Conservation (phyloP, 164 flowering plant genomes). For the Akebia trifoliata region DNA sequence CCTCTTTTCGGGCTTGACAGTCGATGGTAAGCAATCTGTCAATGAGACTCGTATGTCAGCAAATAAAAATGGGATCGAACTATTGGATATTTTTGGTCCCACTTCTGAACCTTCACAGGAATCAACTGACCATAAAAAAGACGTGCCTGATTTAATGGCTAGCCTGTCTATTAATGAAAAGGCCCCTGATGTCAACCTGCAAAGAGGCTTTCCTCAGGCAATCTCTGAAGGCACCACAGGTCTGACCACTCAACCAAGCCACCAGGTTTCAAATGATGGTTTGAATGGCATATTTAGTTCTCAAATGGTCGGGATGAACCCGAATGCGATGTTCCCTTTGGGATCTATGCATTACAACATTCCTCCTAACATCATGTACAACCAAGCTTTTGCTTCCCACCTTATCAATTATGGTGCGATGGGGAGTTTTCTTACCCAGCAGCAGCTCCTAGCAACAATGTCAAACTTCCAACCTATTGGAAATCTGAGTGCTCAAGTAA, state of each 20-base stretch:
- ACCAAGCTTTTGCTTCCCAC: slow-evolving; percentile 56
- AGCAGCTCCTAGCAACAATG: slow-evolving; percentile 75
- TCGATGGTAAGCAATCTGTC: slow-evolving; percentile 36
- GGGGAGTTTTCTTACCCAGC: slow-evolving; percentile 72
- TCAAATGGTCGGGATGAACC: slow-evolving; percentile 36
- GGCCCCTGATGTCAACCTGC: slow-evolving; percentile 26
- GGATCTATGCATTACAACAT: slow-evolving; percentile 49
- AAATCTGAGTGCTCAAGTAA: slow-evolving; percentile 37
- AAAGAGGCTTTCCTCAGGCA: slow-evolving; percentile 24
- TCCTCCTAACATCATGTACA: slow-evolving; percentile 57
- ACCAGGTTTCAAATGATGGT: slow-evolving; percentile 29
- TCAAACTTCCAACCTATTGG: slow-evolving; percentile 69
- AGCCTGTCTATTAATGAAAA: slow-evolving; percentile 47
- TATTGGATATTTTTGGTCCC: slow-evolving; percentile 63
- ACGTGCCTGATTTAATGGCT: slow-evolving; percentile 52
- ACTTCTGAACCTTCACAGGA: slow-evolving; percentile 28
- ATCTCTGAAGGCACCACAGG: no score
- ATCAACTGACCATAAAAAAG: slow-evolving; percentile 23
- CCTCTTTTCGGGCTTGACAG: slow-evolving; percentile 69
- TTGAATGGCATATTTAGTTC: slow-evolving; percentile 33
- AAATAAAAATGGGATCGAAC: slow-evolving; percentile 32
- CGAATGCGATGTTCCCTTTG: slow-evolving; percentile 38
- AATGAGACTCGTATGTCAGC: slow-evolving; percentile 18
- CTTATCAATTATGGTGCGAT: slow-evolving; percentile 58
- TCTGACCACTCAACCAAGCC: slow-evolving; percentile 20